Conservation (phyloP, 2,329 filamentous ascomycete genomes). For the Endocalyx cinctus region DNA sequence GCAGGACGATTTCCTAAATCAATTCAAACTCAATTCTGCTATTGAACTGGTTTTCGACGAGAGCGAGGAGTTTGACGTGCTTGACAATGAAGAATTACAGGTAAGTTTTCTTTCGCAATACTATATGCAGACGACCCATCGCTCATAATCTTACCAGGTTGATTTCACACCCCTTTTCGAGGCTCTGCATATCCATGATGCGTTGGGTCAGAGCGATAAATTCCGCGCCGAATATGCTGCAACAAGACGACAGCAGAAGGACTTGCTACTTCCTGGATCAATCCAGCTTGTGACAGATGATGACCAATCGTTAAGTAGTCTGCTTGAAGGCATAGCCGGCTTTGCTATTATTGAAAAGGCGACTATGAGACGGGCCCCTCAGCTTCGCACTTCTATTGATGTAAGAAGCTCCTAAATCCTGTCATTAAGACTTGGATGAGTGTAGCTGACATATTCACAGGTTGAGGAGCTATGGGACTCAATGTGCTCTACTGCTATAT, state of each 20-base stretch:
- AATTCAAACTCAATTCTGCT: conserved; percentile 90
- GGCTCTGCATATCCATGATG: conserved; percentile 93
- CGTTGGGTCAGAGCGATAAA: conserved; percentile 84
- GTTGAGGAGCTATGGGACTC: conserved; percentile 99
- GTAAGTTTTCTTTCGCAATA: conserved; percentile 3
- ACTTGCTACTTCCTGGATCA: conserved; percentile 73
- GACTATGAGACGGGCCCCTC: conserved; percentile 81
- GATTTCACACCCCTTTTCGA: conserved; percentile 94
- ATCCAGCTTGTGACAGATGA: conserved; percentile 79
- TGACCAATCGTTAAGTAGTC: conserved; percentile 77
- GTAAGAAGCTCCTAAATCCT: conserved; percentile 49
- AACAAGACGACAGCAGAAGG: conserved; percentile 86
- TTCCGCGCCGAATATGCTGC: conserved; percentile 90
- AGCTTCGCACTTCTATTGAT: conserved; percentile 76
- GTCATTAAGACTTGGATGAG: too few species aligned
- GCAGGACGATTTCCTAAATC: conserved; percentile 66
- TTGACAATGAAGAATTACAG: conserved; percentile 91
- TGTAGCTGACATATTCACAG: too few species aligned
- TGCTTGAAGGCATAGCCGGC: conserved; percentile 89
- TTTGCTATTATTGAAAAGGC: conserved; percentile 96
- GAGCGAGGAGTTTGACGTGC: conserved; percentile 87
- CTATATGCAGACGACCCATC: neutral
- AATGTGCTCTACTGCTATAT: conserved; percentile 85
- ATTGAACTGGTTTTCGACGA: conserved; percentile 96
- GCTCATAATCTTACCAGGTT: conserved; percentile 41